Conservation (phyloP, 805 yeast genomes). For the Nakazawaea wyomingensis region DNA sequence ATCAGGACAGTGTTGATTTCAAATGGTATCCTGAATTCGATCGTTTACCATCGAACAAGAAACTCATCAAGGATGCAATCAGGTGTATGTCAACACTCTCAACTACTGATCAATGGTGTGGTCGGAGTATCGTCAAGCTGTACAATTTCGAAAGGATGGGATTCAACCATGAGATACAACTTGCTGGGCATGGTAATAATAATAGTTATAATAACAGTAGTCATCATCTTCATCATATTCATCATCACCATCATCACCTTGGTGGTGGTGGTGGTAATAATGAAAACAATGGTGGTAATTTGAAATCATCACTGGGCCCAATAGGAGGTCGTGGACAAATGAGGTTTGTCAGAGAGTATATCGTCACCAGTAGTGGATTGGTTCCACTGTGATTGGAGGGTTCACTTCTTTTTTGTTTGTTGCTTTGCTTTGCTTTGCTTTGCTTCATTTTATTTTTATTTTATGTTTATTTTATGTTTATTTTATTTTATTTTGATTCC, state of each 20-base stretch:
- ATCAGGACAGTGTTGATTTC: not conserved
- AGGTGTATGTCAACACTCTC: slow-evolving; percentile 29
- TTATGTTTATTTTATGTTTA: too few species aligned
- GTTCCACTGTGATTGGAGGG: slow-evolving; percentile 3
- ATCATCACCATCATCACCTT: too few species aligned
- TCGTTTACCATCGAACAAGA: slow-evolving; percentile 20
- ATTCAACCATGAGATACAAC: too few species aligned
- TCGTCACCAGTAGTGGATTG: slow-evolving; percentile 11
- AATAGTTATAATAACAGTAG: too few species aligned
- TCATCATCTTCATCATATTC: too few species aligned
- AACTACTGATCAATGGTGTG: slow-evolving; percentile 30
- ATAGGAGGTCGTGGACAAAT: not conserved
- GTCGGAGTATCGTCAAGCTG: slow-evolving; percentile 14
- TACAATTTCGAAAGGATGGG: too few species aligned
- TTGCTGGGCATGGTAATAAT: too few species aligned
- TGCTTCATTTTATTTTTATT: too few species aligned
- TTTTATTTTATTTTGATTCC: too few species aligned
- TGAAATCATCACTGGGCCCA: too few species aligned
- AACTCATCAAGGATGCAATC: slow-evolving; percentile 26
- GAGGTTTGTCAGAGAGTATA: slow-evolving; percentile 12
- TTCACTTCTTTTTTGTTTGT: not conserved
- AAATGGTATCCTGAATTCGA: slow-evolving; percentile 14
- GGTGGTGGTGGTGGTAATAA: too few species aligned
- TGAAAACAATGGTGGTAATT: not conserved
- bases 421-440: too few species aligned